Base-by-base conservation (phyloP, 257 asterid species). In the Thymus quinquecostatus region DNA sequence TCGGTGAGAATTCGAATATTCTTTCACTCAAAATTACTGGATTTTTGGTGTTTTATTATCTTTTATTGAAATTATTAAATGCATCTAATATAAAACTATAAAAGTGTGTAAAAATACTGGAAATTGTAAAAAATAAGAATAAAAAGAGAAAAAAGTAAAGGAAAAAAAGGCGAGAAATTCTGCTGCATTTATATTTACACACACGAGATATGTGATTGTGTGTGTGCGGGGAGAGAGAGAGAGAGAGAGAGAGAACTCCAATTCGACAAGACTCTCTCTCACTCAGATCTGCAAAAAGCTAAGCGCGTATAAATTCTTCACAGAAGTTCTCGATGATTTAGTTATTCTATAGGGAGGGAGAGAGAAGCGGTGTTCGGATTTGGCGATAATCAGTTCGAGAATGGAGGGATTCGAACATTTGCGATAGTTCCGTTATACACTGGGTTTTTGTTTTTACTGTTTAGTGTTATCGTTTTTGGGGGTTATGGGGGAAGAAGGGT, bases 401-500 rank as follows among this genome's bases (percentile, higher is more conserved):
- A 57, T 75, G 73, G n/a, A 27, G 45, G 44, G 68, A 72, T 64
- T 72, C 73, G 1, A 63, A 13, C 6, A 8, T 61, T 64, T 34
- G 10, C 21, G 41, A 21, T 66, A 71, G 71, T 40, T 40, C n/a
- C 64, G 13, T 21, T 14, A 8, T 62, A 10, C 21, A 21, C 8
- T 45, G 13, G 57, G 69, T 21, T 3, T 45, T 45, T 64, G 3
- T 9, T 36, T 50, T 44, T 45, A 6, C 6, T 10, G 3, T 30
- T 69, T 0, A 8, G 28, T 60, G 53, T 59, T 11, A 47, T 45
- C 1, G 44, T 12, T 48, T 38, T 13, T 5, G 14, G 45, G 60
- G 68, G 5, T 56, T 72, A 81, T 81, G 88, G 84, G 55, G 49
- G 71, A 70, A 47, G 82, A 72, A 77, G 70, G 82, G 64, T 67